A percentile compares a stretch with the other conserved stretches of the same genome.
Conservation (phyloP, 305 asterid genomes). For the Caryopteris hybrid region DNA sequence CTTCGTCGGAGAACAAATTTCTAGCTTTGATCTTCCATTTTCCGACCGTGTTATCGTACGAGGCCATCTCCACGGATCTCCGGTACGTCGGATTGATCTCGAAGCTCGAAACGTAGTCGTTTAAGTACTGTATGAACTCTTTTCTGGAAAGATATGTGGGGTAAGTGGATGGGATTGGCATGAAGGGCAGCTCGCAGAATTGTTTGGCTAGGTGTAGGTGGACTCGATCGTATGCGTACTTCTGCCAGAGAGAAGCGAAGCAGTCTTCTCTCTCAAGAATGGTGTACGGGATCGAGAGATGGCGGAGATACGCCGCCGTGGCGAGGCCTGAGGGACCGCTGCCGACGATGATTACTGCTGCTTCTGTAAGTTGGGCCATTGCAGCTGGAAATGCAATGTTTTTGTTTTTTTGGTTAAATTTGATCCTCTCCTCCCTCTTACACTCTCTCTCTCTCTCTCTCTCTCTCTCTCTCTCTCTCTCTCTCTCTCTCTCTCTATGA, state of each 20-base stretch:
- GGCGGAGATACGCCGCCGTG: slow-evolving; percentile 50
- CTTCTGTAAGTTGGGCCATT: too few relatives aligned
- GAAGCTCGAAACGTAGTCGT: slow-evolving; percentile 50
- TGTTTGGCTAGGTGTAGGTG: slow-evolving; percentile 64
- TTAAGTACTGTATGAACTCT: slow-evolving; percentile 42
- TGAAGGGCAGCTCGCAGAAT: slow-evolving; percentile 43
- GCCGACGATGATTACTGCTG: slow-evolving; percentile 46
- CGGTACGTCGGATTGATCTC: slow-evolving; percentile 31
- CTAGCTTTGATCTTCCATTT: slow-evolving; percentile 43
- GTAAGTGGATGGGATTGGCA: slow-evolving; percentile 40
- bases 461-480: too few relatives aligned
- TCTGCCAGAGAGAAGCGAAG: slow-evolving; percentile 58
- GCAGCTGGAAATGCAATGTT: too few relatives aligned
- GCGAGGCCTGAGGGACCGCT: slow-evolving; percentile 76
- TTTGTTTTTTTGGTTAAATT: too few relatives aligned
- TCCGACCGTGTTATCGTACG: slow-evolving; percentile 25
- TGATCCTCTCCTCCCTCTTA: too few relatives aligned
- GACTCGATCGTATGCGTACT: slow-evolving; percentile 65
- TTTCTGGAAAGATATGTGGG: slow-evolving; percentile 40
- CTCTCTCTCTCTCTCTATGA: too few relatives aligned
- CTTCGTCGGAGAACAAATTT: slow-evolving; percentile 19
- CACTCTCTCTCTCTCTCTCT: too few relatives aligned
- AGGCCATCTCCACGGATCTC: slow-evolving; percentile 44
- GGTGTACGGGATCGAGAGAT: slow-evolving; percentile 47
- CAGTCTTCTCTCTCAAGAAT: slow-evolving; percentile 70